These are phyloP conservation scores for Graphiopsis chlorocephala DNA, from an alignment of 2,329 filamentous ascomycete species.

Conservation along the genomic window DNA sequence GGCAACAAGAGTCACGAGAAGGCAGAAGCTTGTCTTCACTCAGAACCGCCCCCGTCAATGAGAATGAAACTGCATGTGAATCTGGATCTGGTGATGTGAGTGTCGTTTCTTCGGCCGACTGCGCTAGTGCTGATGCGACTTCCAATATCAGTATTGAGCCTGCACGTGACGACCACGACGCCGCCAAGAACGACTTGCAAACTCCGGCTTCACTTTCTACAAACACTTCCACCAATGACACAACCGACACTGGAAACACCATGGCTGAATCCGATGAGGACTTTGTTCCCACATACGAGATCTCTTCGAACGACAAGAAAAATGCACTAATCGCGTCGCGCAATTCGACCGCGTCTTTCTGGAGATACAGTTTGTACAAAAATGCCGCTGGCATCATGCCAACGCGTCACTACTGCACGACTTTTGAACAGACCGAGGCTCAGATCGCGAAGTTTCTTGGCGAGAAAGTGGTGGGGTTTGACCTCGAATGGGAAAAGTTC, in stretches of 20 bases:
- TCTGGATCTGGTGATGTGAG: not conserved
- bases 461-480: conserved; percentile 76
- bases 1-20: not conserved
- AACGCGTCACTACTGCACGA: conserved; percentile 75
- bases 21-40: not conserved
- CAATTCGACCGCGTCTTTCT: conserved; percentile 41
- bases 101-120: not conserved
- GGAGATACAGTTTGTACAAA: conserved; percentile 68
- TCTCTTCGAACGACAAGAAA: conserved; percentile 27
- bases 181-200: conserved; percentile 4
- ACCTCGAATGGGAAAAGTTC: conserved; percentile 74
- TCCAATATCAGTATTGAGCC: not conserved
- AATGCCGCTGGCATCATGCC: conserved; percentile 54
- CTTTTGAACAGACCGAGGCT: conserved; percentile 63
- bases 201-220: conserved; percentile 5
- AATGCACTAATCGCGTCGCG: conserved; percentile 29
- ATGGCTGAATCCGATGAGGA: conserved; percentile 16
- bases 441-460: conserved; percentile 64
- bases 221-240: not conserved
- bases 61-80: not conserved
- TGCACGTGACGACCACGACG: conserved; percentile 5
- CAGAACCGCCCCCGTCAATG: not conserved
- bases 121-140: not conserved
- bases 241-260: not conserved
- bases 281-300: conserved; percentile 24